These are phyloP conservation scores for Reticulascus tulasneorum DNA, from an alignment of 2,329 filamentous ascomycete species.

Conservation along the genomic window DNA sequence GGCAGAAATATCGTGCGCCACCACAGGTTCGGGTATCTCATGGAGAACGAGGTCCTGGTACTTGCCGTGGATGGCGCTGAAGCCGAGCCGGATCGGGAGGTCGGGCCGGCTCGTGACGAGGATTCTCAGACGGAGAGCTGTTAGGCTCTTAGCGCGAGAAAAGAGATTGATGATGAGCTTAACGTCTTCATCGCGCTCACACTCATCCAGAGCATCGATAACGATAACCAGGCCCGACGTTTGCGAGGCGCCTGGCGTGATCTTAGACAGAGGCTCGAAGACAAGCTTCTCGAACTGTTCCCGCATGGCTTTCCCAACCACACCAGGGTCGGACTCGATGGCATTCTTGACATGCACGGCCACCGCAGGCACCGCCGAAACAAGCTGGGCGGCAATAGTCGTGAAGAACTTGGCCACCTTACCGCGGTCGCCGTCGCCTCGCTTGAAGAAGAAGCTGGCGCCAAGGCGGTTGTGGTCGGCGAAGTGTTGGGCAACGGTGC, in stretches of 20 bases:
- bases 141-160: constrained; percentile 10
- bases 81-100: constrained; percentile 28
- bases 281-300: constrained; percentile 40
- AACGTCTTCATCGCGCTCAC: constrained; percentile 23
- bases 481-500: constrained; percentile 21
- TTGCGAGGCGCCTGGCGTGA: constrained; percentile 6
- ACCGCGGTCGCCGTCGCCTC: constrained; percentile 32
- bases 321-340: constrained; percentile 25
- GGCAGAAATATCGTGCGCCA: constrained; percentile 29
- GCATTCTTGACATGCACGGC: constrained; percentile 20
- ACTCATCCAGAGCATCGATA: constrained; percentile 28
- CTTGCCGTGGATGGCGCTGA: constrained; percentile 21
- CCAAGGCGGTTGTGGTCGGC: constrained; percentile 16
- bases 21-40: constrained; percentile 20
- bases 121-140: constrained; percentile 19
- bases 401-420: constrained; percentile 32
- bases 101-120: constrained; percentile 38
- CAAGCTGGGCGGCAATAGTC: constrained; percentile 33
- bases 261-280: constrained; percentile 24
- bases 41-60: constrained; percentile 31
- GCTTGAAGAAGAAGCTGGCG: constrained; percentile 43
- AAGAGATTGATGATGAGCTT: constrained; percentile 24
- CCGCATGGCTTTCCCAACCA: constrained; percentile 21
- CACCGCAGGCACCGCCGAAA: constrained; percentile 21
- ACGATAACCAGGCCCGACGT: constrained; percentile 20